Conservation (phyloP, 2,329 filamentous ascomycete species). For the Triangularia setosa region DNA sequence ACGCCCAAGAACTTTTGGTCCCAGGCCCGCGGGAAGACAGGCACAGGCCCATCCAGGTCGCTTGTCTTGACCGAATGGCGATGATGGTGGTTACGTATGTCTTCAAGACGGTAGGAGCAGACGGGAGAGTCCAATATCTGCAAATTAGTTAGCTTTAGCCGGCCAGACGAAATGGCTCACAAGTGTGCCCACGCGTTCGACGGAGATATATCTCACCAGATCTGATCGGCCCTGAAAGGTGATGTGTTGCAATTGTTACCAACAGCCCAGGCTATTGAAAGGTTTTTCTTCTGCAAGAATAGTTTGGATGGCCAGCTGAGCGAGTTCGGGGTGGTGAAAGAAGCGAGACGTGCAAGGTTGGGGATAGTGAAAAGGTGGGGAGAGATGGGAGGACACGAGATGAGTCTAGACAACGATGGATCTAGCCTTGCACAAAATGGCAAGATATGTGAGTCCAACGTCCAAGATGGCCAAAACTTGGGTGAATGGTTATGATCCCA, state of each 20-base stretch:
- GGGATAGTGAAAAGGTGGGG: no score
- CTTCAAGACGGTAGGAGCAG: not conserved
- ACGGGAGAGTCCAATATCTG: not conserved
- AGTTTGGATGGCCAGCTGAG: not conserved
- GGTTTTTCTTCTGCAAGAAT: not conserved
- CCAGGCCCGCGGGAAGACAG: not conserved
- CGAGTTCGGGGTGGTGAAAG: not conserved
- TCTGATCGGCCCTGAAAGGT: not conserved
- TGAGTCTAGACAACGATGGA: not conserved
- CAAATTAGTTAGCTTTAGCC: conserved; percentile 1
- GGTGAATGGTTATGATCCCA: not conserved
- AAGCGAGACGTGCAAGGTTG: not conserved
- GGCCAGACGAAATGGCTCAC: not conserved
- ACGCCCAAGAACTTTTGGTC: not conserved
- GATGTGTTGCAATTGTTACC: not conserved
- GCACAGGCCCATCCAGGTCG: not conserved
- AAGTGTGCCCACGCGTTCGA: not conserved
- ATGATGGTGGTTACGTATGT: not conserved
- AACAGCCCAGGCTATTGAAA: not conserved
- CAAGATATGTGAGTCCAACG: not conserved
- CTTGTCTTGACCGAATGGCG: not conserved
- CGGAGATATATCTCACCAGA: not conserved
- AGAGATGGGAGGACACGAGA: not conserved
- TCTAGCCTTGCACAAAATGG: not conserved
- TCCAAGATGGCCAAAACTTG: not conserved